Percentiles rank a stretch among this genome's conserved stretches.
These are phyloP conservation scores for Chamaenerion angustifolium DNA, from an alignment of 345 rosid species.

Conservation along the genomic window DNA sequence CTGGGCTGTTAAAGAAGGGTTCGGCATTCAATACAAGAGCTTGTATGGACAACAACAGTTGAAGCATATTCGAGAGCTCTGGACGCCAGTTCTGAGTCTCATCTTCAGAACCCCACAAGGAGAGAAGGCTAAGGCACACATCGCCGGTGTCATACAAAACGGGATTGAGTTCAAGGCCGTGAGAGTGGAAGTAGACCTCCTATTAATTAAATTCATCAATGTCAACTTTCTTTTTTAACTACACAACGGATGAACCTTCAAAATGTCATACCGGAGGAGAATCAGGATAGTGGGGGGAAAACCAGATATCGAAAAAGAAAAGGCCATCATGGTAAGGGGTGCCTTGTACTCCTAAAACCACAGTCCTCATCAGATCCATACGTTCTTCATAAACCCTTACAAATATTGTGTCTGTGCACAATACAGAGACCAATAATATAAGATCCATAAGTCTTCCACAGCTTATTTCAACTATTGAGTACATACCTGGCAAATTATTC, in stretches of 20 bases:
- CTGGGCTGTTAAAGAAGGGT: slow-evolving; percentile 88
- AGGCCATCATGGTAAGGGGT: slow-evolving; percentile 97
- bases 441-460: too few species aligned
- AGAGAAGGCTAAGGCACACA: slow-evolving; percentile 83
- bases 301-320: slow-evolving; percentile 75
- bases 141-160: slow-evolving; percentile 60
- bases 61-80: slow-evolving; percentile 57
- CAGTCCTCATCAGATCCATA: slow-evolving; percentile 91
- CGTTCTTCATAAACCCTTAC: slow-evolving; percentile 84
- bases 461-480: too few species aligned
- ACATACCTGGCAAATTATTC: slow-evolving; percentile 77
- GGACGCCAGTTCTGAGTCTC: slow-evolving; percentile 77
- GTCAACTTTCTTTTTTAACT: slow-evolving; percentile 3
- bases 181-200: slow-evolving; percentile 62
- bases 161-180: slow-evolving; percentile 79
- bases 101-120: slow-evolving; percentile 45
- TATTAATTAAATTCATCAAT: slow-evolving; percentile 12
- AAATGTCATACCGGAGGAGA: slow-evolving; percentile 52
- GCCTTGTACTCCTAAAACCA: slow-evolving; percentile 77
- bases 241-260: slow-evolving; percentile 47
- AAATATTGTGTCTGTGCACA: slow-evolving; percentile 65
- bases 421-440: not conserved
- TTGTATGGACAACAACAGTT: slow-evolving; percentile 89
- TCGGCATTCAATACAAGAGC: slow-evolving; percentile 71
- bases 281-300: slow-evolving; percentile 59